Conservation (phyloP, 2,329 filamentous ascomycete species). For the Esteya vermicola region DNA sequence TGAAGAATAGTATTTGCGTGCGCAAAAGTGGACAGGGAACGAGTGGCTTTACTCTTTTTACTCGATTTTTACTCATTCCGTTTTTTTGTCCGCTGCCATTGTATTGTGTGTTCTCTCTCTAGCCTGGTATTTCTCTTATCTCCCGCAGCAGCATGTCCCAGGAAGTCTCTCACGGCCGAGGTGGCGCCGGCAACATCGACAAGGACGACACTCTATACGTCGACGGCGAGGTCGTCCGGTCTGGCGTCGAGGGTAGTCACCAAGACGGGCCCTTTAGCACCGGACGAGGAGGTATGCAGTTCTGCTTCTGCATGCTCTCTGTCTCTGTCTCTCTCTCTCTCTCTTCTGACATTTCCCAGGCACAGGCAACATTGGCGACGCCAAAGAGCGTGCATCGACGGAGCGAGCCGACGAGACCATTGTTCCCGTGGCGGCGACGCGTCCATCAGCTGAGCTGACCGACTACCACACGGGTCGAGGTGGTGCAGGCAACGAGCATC, state of each 20-base stretch:
- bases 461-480: slow-evolving; percentile 46
- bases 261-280: slow-evolving; percentile 44
- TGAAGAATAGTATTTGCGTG: too few relatives aligned
- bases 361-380: slow-evolving; percentile 43
- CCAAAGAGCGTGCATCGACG: slow-evolving; percentile 19
- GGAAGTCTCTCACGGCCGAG: slow-evolving; percentile 45
- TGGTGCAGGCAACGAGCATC: slow-evolving; percentile 42
- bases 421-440: slow-evolving; percentile 36
- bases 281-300: slow-evolving; percentile 47
- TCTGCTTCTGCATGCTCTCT: too few relatives aligned
- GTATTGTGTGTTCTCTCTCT: too few relatives aligned
- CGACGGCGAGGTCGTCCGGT: slow-evolving; percentile 47
- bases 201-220: slow-evolving; percentile 42
- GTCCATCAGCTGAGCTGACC: slow-evolving; percentile 29
- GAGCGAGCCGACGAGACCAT: slow-evolving; percentile 35
- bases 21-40: too few relatives aligned
- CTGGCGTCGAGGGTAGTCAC: slow-evolving; percentile 38
- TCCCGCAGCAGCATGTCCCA: neutral
- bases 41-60: neutral
- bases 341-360: slow-evolving; percentile 29
- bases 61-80: neutral
- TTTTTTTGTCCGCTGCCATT: too few relatives aligned
- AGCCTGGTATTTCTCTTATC: neutral
- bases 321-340: too few relatives aligned
- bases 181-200: slow-evolving; percentile 48